Conservation (phyloP, 306 rosid genomes). For the Gillenia trifoliata region DNA sequence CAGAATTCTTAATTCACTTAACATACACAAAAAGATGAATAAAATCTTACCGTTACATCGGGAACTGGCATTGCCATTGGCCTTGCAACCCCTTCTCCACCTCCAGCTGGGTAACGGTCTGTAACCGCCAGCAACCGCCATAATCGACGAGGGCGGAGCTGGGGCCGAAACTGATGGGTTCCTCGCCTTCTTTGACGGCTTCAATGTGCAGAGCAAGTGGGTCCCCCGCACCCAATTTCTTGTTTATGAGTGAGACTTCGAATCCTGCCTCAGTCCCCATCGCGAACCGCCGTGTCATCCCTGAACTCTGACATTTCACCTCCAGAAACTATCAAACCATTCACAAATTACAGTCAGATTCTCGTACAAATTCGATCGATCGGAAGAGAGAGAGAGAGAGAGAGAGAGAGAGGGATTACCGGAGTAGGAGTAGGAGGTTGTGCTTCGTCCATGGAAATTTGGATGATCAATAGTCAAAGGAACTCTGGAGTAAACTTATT, state of each 20-base stretch:
- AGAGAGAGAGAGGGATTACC: neutral
- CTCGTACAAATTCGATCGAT: neutral
- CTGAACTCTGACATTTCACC: conserved; percentile 59
- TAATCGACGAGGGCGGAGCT: conserved; percentile 43
- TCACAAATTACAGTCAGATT: neutral
- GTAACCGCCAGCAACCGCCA: conserved; percentile 59
- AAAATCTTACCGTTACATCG: neutral
- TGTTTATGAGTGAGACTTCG: conserved; percentile 52
- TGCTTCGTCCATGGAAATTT: conserved; percentile 10
- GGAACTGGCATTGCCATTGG: conserved; percentile 13
- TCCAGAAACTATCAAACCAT: conserved; percentile 37
- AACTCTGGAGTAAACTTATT: no score
- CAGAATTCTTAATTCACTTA: neutral
- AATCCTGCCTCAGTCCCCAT: conserved; percentile 61
- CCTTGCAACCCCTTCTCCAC: conserved; percentile 2
- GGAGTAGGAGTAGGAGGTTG: conserved; percentile 3
- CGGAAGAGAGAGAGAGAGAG: neutral
- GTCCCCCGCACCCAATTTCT: conserved; percentile 27
- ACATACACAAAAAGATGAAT: neutral
- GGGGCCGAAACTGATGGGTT: conserved; percentile 71
- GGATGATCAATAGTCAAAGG: no score
- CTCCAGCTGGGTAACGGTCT: conserved; percentile 37
- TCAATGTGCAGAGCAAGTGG: conserved; percentile 48
- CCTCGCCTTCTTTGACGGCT: conserved; percentile 61
- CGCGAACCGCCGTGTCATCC: conserved; percentile 61